These are phyloP conservation scores for Podospora australis DNA, from an alignment of 495 filamentous ascomycete genomes.

Conservation along the genomic window DNA sequence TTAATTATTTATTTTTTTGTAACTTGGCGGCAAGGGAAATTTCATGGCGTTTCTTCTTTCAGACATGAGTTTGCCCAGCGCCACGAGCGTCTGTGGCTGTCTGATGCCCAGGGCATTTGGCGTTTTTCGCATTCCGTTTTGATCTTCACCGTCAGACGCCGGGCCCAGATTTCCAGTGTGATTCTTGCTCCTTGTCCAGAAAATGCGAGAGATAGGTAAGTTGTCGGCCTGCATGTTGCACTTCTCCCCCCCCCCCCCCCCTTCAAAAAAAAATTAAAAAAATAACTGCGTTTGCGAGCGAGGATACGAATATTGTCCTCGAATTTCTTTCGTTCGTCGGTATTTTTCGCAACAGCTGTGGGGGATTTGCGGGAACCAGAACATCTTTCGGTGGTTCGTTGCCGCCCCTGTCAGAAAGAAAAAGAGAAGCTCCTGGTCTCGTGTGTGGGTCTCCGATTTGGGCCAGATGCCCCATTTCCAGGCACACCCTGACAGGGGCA, in stretches of 20 bases:
- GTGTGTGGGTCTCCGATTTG: background rate
- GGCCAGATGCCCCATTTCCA: background rate
- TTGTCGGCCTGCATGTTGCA: too few species aligned
- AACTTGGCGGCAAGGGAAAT: conserved; percentile 11
- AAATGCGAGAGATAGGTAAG: background rate
- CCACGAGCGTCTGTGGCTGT: background rate
- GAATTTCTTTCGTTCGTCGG: too few species aligned
- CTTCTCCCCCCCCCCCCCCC: too few species aligned
- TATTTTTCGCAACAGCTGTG: too few species aligned
- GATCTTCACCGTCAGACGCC: background rate
- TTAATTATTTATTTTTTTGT: too few species aligned
- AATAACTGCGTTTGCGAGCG: too few species aligned
- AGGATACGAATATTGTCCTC: too few species aligned
- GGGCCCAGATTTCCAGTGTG: background rate
- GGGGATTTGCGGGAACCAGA: too few species aligned
- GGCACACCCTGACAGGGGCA: background rate
- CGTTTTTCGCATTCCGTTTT: background rate
- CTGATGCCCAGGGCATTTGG: background rate
- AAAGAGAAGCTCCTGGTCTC: too few species aligned
- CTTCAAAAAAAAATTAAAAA: too few species aligned
- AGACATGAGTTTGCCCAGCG: background rate
- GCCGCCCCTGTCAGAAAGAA: too few species aligned
- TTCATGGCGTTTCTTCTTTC: background rate
- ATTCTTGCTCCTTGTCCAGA: background rate
- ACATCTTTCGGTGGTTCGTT: too few species aligned